A percentile compares a stretch with the other conserved stretches of the same genome.
phyloP scores from a whole-genome alignment of 2,329 filamentous ascomycete genomes.

The Aspergillus calidoustus region DNA sequence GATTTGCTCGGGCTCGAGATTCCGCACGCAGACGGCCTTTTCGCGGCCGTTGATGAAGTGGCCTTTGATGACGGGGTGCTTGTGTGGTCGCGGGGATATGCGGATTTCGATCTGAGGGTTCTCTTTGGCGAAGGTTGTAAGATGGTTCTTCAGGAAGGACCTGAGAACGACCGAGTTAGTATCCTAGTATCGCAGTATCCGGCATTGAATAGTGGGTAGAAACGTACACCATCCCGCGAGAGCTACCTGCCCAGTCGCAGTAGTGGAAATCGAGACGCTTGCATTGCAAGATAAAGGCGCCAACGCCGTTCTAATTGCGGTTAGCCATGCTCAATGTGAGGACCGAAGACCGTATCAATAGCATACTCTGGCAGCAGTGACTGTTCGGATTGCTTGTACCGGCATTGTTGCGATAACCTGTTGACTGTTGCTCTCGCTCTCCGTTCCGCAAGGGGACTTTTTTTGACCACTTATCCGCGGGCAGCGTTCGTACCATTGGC shows the following conservation, averaged over 20 bases:
- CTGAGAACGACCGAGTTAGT: conserved; percentile 49
- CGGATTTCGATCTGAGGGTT: conserved; percentile 91
- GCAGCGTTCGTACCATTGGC: conserved; percentile 31
- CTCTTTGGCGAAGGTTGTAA: conserved; percentile 75
- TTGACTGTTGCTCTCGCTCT: background rate
- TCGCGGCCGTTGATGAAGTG: conserved; percentile 90
- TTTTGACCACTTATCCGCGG: conserved; percentile 33
- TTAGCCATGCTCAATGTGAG: background rate
- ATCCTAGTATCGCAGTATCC: too few relatives aligned
- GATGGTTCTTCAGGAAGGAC: conserved; percentile 76
- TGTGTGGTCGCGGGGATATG: conserved; percentile 85
- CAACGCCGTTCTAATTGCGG: conserved; percentile 80
- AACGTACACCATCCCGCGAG: conserved; percentile 87
- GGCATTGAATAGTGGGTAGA: background rate
- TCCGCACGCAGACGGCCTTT: conserved; percentile 87
- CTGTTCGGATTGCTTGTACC: conserved; percentile 55
- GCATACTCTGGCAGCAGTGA: conserved; percentile 61
- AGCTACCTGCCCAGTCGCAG: conserved; percentile 95
- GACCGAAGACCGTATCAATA: too few relatives aligned
- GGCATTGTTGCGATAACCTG: conserved; percentile 43
- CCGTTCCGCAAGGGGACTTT: conserved; percentile 2
- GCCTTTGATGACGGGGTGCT: conserved; percentile 86
- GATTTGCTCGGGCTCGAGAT: conserved; percentile 79
- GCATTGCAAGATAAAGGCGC: conserved; percentile 96
- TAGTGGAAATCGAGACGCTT: conserved; percentile 95